Evolutionary conservation across 2,329 filamentous ascomycete genomes (phyloP).

Genomic region (Onygenales sp.): DNA sequence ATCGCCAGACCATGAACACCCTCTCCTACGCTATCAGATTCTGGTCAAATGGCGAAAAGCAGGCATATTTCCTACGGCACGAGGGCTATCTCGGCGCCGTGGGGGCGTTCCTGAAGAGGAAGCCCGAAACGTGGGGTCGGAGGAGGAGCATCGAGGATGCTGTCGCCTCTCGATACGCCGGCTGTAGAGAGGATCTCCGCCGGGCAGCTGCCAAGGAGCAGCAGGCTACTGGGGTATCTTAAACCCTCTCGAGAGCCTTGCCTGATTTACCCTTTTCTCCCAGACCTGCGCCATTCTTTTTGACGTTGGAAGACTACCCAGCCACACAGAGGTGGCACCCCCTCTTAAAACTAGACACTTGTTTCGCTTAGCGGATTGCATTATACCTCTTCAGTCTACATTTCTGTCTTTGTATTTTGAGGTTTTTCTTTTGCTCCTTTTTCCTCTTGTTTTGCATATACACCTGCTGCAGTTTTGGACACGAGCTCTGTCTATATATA

Average conservation of each 20-base stretch:
- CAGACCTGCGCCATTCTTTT: neutral
- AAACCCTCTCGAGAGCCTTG: neutral
- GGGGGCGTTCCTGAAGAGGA: constrained; percentile 84
- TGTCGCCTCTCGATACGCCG: constrained; percentile 18
- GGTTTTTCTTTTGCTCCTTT: neutral
- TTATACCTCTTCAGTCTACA: neutral
- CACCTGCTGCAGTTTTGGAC: neutral
- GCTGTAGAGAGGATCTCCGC: constrained; percentile 1
- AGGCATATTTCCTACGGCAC: constrained; percentile 91
- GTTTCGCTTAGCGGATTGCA: neutral
- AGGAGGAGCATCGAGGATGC: constrained; percentile 62
- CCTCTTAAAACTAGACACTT: neutral
- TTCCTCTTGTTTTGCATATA: neutral
- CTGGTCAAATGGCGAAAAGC: constrained; percentile 88
- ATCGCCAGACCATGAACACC: constrained; percentile 96
- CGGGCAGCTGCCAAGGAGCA: neutral
- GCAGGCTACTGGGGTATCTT: neutral
- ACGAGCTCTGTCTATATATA: neutral
- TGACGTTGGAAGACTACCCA: neutral
- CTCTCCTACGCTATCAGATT: constrained; percentile 95
- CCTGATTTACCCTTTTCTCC: neutral
- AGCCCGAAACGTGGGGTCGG: constrained; percentile 84
- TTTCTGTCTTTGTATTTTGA: neutral
- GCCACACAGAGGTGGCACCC: neutral
- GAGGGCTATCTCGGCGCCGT: constrained; percentile 93